Evolutionary conservation across 192 early-diverging fungal species (phyloP).

Genomic region (Rhizoclosmatium sp.): DNA sequence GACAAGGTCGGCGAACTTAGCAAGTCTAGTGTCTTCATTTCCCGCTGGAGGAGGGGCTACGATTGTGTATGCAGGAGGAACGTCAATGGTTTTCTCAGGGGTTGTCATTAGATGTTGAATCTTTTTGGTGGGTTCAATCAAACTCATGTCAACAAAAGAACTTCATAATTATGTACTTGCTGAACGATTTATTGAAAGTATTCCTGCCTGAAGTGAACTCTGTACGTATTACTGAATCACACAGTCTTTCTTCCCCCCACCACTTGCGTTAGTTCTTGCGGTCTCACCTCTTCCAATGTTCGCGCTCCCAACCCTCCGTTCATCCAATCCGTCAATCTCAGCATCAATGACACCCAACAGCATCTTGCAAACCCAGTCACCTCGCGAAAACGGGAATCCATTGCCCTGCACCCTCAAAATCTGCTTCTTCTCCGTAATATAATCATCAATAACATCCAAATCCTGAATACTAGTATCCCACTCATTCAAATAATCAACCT

Average conservation of each 20-base stretch:
- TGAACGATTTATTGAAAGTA: too few species aligned
- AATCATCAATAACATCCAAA: conserved; percentile 20
- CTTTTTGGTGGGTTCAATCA: too few species aligned
- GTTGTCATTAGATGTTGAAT: too few species aligned
- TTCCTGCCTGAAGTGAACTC: background rate
- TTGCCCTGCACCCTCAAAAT: background rate
- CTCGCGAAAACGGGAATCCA: conserved; percentile 5
- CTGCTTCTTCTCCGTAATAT: conserved; percentile 6
- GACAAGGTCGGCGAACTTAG: background rate
- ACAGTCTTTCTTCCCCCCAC: background rate
- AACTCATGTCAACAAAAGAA: too few species aligned
- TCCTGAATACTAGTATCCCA: conserved; percentile 5
- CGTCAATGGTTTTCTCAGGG: too few species aligned
- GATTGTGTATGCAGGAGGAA: background rate
- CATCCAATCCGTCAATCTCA: conserved; percentile 33
- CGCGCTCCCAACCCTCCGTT: background rate
- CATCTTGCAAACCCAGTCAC: conserved; percentile 27
- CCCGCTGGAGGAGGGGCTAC: background rate
- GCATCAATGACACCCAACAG: conserved; percentile 16
- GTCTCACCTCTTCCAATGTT: background rate
- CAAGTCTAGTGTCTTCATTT: background rate
- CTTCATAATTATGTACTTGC: too few species aligned
- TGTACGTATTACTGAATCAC: background rate
- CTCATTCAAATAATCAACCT: conserved; percentile 14
- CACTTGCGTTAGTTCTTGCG: background rate